Evolutionary conservation across 2,329 filamentous ascomycete species (phyloP).

Genomic region (Paraconiothyrium brasiliense): DNA sequence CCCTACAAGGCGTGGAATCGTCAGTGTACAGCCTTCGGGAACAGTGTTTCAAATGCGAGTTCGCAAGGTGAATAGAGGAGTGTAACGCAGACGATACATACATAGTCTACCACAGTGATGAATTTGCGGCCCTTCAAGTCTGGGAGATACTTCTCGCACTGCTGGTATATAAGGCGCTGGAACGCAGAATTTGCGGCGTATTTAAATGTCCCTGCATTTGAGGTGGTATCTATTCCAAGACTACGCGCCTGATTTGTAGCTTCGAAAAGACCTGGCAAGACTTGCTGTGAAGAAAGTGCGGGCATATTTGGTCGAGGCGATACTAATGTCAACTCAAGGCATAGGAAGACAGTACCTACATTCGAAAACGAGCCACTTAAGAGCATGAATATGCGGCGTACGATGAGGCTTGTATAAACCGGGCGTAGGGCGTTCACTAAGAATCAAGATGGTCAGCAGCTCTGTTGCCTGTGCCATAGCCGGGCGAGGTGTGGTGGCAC

Average conservation of each 20-base stretch:
- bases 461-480: not conserved
- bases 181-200: constrained; percentile 2
- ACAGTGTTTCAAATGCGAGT: not conserved
- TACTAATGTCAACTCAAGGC: not conserved
- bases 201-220: not conserved
- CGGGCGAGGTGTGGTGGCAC: not conserved
- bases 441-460: not conserved
- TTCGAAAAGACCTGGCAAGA: not conserved
- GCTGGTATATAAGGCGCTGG: not conserved
- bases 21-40: not conserved
- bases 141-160: not conserved
- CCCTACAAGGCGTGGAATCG: not conserved
- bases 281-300: not conserved
- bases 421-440: not conserved
- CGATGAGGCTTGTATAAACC: not conserved
- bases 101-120: not conserved
- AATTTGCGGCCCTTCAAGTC: not conserved
- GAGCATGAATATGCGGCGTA: not conserved
- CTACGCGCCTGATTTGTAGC: not conserved
- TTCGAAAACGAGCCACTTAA: not conserved
- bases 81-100: not conserved
- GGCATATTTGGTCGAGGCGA: not conserved
- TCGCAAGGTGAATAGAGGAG: not conserved
- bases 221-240: not conserved
- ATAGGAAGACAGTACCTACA: not conserved